phyloP scores from a whole-genome alignment of 208 protist species.

The Trypanosoma grayi region DNA sequence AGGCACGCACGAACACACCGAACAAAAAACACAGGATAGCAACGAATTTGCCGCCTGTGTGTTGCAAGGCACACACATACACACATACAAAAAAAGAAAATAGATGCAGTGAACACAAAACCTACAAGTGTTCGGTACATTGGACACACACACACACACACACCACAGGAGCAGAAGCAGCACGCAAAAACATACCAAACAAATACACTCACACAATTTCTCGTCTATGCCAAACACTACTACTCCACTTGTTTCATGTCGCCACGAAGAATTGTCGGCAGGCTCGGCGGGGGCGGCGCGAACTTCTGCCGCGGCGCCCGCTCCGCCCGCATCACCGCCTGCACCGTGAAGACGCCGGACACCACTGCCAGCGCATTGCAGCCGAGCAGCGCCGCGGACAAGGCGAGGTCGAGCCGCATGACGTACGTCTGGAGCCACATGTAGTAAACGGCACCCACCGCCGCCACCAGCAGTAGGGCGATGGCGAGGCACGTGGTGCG shows the following conservation, averaged over 20 bases:
- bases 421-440: constrained; percentile 88
- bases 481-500: constrained; percentile 31
- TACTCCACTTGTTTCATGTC: constrained; percentile 1
- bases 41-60: neutral
- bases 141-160: neutral
- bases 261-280: neutral
- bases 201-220: neutral
- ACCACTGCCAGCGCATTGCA: constrained; percentile 48
- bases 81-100: neutral
- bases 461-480: constrained; percentile 34
- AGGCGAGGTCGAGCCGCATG: constrained; percentile 64
- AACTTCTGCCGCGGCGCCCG: constrained; percentile 6
- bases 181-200: neutral
- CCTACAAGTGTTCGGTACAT: neutral
- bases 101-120: neutral
- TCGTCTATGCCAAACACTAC: neutral
- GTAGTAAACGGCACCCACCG: constrained; percentile 62
- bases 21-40: neutral
- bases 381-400: constrained; percentile 56
- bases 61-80: neutral
- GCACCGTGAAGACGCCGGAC: constrained; percentile 31
- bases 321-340: constrained; percentile 6
- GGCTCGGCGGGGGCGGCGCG: neutral
- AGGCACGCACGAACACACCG: too few species aligned
- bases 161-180: neutral